Conservation (phyloP, 2,329 filamentous ascomycete species). For the Pezicula rhizophila region DNA sequence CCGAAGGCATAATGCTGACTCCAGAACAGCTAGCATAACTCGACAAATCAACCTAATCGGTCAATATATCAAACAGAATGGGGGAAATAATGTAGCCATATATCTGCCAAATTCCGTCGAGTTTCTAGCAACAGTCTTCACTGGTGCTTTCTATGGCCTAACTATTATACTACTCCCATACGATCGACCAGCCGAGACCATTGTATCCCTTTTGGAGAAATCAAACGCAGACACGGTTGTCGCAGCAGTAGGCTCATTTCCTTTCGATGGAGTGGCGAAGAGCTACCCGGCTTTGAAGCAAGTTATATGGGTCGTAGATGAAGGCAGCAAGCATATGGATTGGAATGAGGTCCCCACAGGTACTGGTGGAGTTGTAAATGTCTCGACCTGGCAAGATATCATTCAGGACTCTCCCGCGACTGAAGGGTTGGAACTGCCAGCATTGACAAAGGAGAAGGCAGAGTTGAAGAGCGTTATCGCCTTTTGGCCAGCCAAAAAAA, state of each 20-base stretch:
- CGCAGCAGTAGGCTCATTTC: constrained; percentile 79
- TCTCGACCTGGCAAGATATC: constrained; percentile 91
- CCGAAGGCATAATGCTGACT: constrained; percentile 13
- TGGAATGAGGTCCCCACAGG: constrained; percentile 86
- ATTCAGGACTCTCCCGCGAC: constrained; percentile 61
- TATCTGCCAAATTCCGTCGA: constrained; percentile 93
- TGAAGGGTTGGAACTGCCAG: constrained; percentile 58
- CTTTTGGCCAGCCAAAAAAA: constrained; percentile 56
- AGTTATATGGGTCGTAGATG: constrained; percentile 87
- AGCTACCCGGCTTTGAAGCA: constrained; percentile 66
- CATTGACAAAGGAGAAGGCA: constrained; percentile 44
- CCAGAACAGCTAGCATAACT: constrained; percentile 58
- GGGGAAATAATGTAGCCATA: constrained; percentile 73
- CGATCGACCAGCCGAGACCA: constrained; percentile 61
- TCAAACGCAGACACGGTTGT: constrained; percentile 76
- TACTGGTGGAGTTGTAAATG: constrained; percentile 66
- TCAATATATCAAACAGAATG: constrained; percentile 64
- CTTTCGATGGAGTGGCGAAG: constrained; percentile 66
- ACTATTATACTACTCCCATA: constrained; percentile 82
- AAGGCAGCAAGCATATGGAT: constrained; percentile 86
- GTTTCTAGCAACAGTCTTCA: constrained; percentile 75
- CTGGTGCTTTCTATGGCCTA: constrained; percentile 77
- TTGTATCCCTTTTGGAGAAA: constrained; percentile 66
- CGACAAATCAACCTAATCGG: constrained; percentile 86
- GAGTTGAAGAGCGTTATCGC: constrained; percentile 52